A percentile compares a stretch with the other conserved stretches of the same genome.
Evolutionary conservation across 148 eudicot genomes (phyloP).

Genomic region (Limonium bicolor): DNA sequence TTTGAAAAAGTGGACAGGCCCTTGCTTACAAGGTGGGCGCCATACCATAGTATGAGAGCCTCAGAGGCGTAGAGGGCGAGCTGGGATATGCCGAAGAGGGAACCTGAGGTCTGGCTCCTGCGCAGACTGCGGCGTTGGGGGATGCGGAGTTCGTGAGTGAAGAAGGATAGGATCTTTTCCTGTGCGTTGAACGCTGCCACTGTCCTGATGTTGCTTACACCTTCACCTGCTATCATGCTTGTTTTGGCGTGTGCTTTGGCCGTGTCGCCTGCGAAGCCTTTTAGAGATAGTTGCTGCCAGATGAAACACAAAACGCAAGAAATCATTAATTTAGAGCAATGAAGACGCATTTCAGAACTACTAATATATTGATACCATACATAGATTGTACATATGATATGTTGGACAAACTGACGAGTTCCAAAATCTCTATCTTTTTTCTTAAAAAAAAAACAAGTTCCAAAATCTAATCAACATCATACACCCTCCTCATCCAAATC

Average conservation of each 20-base stretch:
- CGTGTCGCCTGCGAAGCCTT: conserved; percentile 99
- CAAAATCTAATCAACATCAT: too few relatives aligned
- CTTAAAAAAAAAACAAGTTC: too few relatives aligned
- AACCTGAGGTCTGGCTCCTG: conserved; percentile 64
- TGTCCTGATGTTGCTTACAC: conserved; percentile 91
- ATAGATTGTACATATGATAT: too few relatives aligned
- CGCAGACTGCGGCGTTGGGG: conserved; percentile 68
- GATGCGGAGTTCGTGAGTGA: conserved; percentile 48
- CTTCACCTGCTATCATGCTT: conserved; percentile 99
- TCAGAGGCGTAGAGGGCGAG: conserved; percentile 87
- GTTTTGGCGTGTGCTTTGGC: conserved; percentile 99
- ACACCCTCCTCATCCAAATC: too few relatives aligned
- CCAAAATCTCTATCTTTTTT: too few relatives aligned
- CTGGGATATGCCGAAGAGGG: conserved; percentile 91
- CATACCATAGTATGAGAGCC: conserved; percentile 94
- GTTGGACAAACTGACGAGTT: too few relatives aligned
- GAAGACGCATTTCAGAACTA: too few relatives aligned
- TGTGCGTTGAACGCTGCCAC: conserved; percentile 99
- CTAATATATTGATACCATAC: too few relatives aligned
- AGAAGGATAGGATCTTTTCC: conserved; percentile 69
- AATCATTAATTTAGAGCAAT: too few relatives aligned
- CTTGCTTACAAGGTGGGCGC: conserved; percentile 73
- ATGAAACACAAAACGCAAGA: conserved; percentile 4
- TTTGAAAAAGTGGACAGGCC: conserved; percentile 88
- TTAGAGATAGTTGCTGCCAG: conserved; percentile 85